Evolutionary conservation across 2,329 filamentous ascomycete genomes (phyloP), one percentile per base, ranked within the genome.

Genomic region (Penicillium crustosum): DNA sequence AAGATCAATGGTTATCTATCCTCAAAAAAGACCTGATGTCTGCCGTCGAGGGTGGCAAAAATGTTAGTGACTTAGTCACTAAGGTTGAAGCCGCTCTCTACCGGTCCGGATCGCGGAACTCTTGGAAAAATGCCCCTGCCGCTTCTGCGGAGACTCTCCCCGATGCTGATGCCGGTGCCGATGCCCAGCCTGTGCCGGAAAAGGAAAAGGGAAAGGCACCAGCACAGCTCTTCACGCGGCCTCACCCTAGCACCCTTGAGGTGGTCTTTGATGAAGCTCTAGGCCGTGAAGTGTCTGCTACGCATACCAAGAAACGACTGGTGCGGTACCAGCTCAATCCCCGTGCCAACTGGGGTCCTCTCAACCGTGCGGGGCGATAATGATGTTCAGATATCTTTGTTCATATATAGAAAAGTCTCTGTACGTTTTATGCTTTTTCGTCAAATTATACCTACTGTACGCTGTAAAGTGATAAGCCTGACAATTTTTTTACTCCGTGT

Each of bases 281-380:
- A 13, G 93, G 93, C 0, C 87, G 82, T 65, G 87, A 91, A 59
- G 83, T 68, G 2, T 65, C 71, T 19, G 67, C 66, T 19, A 60
- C 67, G 12, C 66, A 80, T 61, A 83, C 84, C 53, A 82, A 79
- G 49, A 88, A 85, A 71, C 89, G 87, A 63, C 81, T 95, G 45
- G 86, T 95, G 53, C 82, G 93, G 61, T 99, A 97, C 75, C 94
- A 96, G 78, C 78, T 88, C 60, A 97, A 97, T 71, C 94, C 94
- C 45, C 82, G 89, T 59, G 88, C 91, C 69, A 94, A 97, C 73
- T 99, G 94, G 94, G 94, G 94, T 0, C 94, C 94, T 1, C 86
- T 96, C 85, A 78, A 72, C 58, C 74, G 77, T 38, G 79, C 79
- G 7, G 63, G 31, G 38, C 57, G 60, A 21, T 50, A 53, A 48